A percentile compares a stretch with the other conserved stretches of the same genome.
Conservation (phyloP, 2,329 filamentous ascomycete genomes). For the Chalaropsis thielavioides region DNA sequence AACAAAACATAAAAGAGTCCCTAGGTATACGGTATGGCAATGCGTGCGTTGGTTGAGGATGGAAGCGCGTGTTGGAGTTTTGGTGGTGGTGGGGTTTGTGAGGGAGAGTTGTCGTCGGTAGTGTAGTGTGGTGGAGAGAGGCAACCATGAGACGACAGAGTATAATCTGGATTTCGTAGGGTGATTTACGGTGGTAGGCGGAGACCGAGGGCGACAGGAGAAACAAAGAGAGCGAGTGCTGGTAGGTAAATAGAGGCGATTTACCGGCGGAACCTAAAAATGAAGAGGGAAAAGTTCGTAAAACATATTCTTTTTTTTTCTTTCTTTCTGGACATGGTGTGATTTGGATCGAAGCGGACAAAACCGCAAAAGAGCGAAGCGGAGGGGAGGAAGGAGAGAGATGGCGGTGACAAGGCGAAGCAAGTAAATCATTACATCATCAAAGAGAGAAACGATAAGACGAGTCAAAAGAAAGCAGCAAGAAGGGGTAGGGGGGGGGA, state of each 20-base stretch:
- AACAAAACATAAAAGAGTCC: neutral
- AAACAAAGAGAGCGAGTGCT: constrained; percentile 3
- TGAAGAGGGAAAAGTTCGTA: constrained; percentile 51
- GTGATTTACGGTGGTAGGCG: neutral
- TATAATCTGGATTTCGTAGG: neutral
- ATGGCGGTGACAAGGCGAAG: neutral
- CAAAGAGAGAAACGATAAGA: neutral
- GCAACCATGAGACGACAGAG: neutral
- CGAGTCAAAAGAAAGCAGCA: neutral
- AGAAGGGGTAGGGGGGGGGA: neutral
- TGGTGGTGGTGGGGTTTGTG: neutral
- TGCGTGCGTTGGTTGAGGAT: neutral
- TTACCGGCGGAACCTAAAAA: constrained; percentile 91
- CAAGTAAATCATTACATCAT: constrained; percentile 1
- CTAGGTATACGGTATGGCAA: constrained; percentile 3
- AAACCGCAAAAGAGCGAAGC: neutral
- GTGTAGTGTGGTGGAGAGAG: neutral
- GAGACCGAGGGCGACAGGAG: neutral
- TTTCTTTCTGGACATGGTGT: neutral
- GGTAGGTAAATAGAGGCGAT: constrained; percentile 19
- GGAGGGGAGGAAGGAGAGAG: neutral
- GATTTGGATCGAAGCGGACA: neutral
- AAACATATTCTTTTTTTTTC: constrained; percentile 45
- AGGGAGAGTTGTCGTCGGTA: neutral
- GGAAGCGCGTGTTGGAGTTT: neutral